phyloP scores from a whole-genome alignment of 345 rosid species.

The Ceriops decandra region DNA sequence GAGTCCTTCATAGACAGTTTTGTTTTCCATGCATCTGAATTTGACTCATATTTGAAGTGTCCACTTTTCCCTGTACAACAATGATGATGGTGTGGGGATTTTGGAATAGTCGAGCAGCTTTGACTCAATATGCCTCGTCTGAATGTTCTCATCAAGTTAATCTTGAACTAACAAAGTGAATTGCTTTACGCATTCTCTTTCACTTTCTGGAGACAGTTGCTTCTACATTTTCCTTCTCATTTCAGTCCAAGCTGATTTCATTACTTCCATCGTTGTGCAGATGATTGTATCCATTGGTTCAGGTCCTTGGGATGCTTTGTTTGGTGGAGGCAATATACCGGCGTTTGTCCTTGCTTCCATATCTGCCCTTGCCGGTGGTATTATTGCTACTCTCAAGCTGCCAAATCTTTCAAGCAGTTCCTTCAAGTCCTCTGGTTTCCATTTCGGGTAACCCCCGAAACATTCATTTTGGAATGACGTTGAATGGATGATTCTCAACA shows the following conservation, averaged over 20 bases:
- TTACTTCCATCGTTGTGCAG: slow-evolving; percentile 34
- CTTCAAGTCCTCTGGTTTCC: slow-evolving; percentile 71
- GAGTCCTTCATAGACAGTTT: neutral
- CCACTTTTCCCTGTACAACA: neutral
- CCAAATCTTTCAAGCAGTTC: slow-evolving; percentile 63
- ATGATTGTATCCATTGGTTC: slow-evolving; percentile 86
- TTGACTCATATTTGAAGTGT: neutral
- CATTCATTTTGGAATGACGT: neutral
- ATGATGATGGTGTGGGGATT: neutral
- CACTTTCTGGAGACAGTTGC: neutral
- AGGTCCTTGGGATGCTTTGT: slow-evolving; percentile 97
- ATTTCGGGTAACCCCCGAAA: slow-evolving; percentile 48
- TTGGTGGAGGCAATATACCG: slow-evolving; percentile 96
- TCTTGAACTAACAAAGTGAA: neutral
- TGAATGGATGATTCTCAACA: slow-evolving; percentile 10
- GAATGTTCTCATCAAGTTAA: neutral
- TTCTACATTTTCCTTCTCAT: neutral
- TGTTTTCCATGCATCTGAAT: neutral
- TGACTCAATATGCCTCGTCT: neutral
- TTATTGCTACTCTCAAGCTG: slow-evolving; percentile 55
- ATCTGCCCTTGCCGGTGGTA: slow-evolving; percentile 69
- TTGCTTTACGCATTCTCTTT: neutral
- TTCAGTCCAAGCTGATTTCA: slow-evolving; percentile 16
- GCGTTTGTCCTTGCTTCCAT: slow-evolving; percentile 78
- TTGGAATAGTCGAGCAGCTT: neutral